Conservation (phyloP, 139 green algal genomes). For the Volvox reticuliferus region DNA sequence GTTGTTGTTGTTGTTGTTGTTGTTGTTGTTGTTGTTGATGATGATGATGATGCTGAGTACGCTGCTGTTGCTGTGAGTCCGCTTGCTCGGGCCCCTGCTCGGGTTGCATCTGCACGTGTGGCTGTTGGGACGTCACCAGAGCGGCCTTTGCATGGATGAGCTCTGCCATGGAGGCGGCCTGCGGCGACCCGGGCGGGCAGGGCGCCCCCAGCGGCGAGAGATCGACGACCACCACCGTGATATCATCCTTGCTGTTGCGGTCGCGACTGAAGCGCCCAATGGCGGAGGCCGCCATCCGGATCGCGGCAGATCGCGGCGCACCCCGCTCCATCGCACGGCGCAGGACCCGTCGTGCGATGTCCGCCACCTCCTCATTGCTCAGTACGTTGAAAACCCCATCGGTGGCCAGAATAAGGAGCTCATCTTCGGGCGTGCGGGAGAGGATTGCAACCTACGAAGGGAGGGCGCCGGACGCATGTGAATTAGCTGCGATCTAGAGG, state of each 20-base stretch:
- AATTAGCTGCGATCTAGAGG: too few relatives aligned
- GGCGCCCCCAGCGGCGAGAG: neutral
- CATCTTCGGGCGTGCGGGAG: neutral
- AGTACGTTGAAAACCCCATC: slow-evolving; percentile 35
- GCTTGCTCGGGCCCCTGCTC: neutral
- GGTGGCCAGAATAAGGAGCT: slow-evolving; percentile 27
- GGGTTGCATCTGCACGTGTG: neutral
- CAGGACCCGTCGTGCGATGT: slow-evolving; percentile 15
- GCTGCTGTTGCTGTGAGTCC: neutral
- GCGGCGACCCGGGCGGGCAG: neutral
- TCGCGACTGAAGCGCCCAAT: slow-evolving; percentile 38
- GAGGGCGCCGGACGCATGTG: too few relatives aligned
- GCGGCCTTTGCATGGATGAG: neutral
- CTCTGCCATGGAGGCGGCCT: neutral
- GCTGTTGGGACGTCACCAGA: neutral
- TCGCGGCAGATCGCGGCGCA: neutral
- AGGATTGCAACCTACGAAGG: neutral
- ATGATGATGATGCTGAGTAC: neutral
- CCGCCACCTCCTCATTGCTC: slow-evolving; percentile 17
- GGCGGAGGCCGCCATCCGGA: slow-evolving; percentile 17
- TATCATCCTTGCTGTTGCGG: slow-evolving; percentile 37
- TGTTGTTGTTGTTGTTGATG: too few relatives aligned
- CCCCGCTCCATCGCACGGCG: neutral
- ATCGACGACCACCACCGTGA: slow-evolving; percentile 26
- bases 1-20: too few relatives aligned